phyloP scores from a whole-genome alignment of 192 early-diverging fungal species.

The Podila minutissima region DNA sequence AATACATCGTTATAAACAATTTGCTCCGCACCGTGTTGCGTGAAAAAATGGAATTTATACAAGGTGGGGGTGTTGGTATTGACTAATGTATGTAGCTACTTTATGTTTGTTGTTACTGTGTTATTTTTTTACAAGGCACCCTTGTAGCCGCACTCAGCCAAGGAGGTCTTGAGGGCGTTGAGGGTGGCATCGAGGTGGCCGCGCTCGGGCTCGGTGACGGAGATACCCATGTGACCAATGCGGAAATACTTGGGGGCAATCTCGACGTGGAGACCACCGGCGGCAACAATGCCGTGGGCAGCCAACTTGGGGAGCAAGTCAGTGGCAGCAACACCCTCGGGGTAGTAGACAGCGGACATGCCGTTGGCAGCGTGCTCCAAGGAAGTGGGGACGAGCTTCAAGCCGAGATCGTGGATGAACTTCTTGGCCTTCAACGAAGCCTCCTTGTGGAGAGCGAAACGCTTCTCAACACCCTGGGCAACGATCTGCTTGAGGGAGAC shows the following conservation, averaged over 20 bases:
- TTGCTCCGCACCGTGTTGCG: no score
- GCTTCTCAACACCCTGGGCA: conserved; percentile 73
- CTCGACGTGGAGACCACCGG: conserved; percentile 89
- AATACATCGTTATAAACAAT: no score
- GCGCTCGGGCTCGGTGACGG: conserved; percentile 73
- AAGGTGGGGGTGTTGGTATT: no score
- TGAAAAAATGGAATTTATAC: no score
- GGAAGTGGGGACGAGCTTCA: conserved; percentile 74
- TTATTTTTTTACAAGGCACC: conserved; percentile 25
- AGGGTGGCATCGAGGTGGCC: conserved; percentile 73
- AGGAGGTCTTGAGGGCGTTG: conserved; percentile 66
- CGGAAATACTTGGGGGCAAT: conserved; percentile 94
- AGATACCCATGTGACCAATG: conserved; percentile 90
- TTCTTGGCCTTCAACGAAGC: conserved; percentile 82
- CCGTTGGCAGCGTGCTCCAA: conserved; percentile 73
- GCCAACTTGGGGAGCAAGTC: conserved; percentile 84
- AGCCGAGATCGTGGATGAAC: conserved; percentile 71
- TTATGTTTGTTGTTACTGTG: not conserved
- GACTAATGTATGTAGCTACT: no score
- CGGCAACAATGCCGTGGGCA: conserved; percentile 85
- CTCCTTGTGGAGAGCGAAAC: conserved; percentile 82
- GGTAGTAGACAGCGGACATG: conserved; percentile 91
- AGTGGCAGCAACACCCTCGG: conserved; percentile 78
- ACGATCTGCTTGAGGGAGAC: conserved; percentile 81
- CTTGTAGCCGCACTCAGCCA: conserved; percentile 67